Conservation (phyloP, 345 rosid species). For the Eutrema japonicum region DNA sequence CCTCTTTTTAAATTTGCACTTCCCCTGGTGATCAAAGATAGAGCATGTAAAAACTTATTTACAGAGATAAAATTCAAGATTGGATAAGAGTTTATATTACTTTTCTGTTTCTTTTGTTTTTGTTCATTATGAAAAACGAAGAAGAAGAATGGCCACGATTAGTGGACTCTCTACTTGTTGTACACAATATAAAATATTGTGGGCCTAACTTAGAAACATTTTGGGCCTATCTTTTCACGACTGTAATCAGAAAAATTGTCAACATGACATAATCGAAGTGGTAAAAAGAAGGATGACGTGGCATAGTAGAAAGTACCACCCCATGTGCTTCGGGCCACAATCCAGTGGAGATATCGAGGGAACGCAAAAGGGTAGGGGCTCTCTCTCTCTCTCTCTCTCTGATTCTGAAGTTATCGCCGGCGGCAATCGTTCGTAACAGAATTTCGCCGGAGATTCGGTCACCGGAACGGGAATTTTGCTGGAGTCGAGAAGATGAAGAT, state of each 20-base stretch:
- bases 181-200: background rate
- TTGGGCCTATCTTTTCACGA: constrained; percentile 26
- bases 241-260: background rate
- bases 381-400: constrained; percentile 2
- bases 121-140: too few relatives aligned
- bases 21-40: constrained; percentile 17
- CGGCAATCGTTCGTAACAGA: constrained; percentile 14
- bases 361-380: constrained; percentile 27
- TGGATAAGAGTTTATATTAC: constrained; percentile 6
- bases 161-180: background rate
- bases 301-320: background rate
- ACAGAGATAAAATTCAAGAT: constrained; percentile 17
- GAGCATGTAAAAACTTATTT: constrained; percentile 36
- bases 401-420: constrained; percentile 16
- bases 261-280: background rate
- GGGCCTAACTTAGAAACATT: constrained; percentile 11
- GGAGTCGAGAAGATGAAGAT: constrained; percentile 48
- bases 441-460: constrained; percentile 8
- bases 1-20: background rate
- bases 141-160: background rate
- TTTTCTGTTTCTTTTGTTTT: background rate
- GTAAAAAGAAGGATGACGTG: background rate
- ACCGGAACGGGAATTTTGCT: background rate
- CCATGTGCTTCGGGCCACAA: constrained; percentile 32
- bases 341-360: constrained; percentile 35